Evolutionary conservation across 768 basidiomycete genomes (phyloP).

Genomic region (Phlegmacium glaucopus): DNA sequence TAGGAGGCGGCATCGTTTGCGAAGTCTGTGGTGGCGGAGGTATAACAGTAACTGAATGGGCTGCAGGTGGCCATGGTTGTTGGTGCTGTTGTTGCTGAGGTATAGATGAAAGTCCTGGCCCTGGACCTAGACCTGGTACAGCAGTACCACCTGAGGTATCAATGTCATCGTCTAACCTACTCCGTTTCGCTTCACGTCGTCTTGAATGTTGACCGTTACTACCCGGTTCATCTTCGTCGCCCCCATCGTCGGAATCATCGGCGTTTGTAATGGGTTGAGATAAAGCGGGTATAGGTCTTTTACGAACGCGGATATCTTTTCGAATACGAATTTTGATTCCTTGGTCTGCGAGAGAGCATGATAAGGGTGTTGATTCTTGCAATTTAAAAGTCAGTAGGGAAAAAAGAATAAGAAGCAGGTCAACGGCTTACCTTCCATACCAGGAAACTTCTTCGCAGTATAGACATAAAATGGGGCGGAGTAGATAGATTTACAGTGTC

Average conservation of each 20-base stretch:
- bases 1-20: constrained; percentile 18
- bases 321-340: constrained; percentile 94
- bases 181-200: constrained; percentile 33
- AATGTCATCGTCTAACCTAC: constrained; percentile 31
- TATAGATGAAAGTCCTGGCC: constrained; percentile 16
- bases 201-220: constrained; percentile 7
- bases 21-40: constrained; percentile 36
- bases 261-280: constrained; percentile 28
- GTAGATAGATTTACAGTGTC: constrained; percentile 87
- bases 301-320: constrained; percentile 85
- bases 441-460: constrained; percentile 94
- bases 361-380: constrained; percentile 82
- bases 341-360: constrained; percentile 90
- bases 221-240: constrained; percentile 20
- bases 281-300: constrained; percentile 49
- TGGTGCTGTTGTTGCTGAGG: constrained; percentile 24
- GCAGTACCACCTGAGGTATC: constrained; percentile 18
- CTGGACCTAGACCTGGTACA: constrained; percentile 14
- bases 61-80: constrained; percentile 27
- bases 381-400: no score
- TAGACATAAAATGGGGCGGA: constrained; percentile 92
- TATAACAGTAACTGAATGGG: constrained; percentile 28
- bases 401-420: no score
- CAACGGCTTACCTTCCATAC: constrained; percentile 76
- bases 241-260: constrained; percentile 20